phyloP scores from a whole-genome alignment of 305 asterid genomes.

The Euphrasia arctica region DNA sequence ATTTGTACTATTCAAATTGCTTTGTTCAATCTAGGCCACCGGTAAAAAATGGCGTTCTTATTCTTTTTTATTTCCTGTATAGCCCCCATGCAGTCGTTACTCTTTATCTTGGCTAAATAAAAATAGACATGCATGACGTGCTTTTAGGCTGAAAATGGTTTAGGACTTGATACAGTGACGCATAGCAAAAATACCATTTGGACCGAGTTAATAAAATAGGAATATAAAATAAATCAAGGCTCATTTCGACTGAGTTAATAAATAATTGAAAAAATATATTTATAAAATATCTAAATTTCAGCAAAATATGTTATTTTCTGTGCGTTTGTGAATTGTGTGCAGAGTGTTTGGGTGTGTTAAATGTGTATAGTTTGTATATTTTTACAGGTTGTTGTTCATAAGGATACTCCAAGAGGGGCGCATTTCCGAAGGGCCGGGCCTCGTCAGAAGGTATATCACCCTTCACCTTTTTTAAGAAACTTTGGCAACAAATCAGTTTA shows the following conservation, averaged over 20 bases:
- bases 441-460: conserved; percentile 69
- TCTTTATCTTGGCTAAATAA: conserved; percentile 11
- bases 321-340: background rate
- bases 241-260: background rate
- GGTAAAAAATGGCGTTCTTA: conserved; percentile 1
- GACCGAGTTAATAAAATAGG: background rate
- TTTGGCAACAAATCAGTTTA: background rate
- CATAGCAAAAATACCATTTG: conserved; percentile 14
- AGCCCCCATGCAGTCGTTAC: background rate
- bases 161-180: background rate
- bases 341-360: background rate
- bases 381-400: conserved; percentile 81
- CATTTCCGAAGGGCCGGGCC: conserved; percentile 99
- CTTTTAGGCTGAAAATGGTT: background rate
- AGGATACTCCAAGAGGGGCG: conserved; percentile 87
- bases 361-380: background rate
- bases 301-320: conserved; percentile 2
- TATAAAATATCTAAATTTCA: background rate
- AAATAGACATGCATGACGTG: conserved; percentile 2
- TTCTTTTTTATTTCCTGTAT: background rate
- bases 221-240: background rate
- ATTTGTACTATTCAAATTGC: conserved; percentile 11
- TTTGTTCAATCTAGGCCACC: conserved; percentile 21
- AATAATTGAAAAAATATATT: conserved; percentile 6
- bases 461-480: conserved; percentile 8